Conservation (phyloP, 2,329 filamentous ascomycete species). For the Penicillium paneum region DNA sequence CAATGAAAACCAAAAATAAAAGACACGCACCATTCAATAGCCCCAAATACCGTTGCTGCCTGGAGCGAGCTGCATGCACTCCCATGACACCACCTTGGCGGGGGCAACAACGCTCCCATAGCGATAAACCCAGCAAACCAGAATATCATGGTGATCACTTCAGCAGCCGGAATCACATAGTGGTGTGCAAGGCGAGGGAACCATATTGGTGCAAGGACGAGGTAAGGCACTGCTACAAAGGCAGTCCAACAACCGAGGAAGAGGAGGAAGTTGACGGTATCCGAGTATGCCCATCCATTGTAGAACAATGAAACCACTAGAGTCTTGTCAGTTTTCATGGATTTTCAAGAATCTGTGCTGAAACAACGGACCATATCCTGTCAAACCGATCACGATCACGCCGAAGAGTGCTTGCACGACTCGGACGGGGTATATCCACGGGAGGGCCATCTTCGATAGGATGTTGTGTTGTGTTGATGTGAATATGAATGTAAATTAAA, state of each 20-base stretch:
- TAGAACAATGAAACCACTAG: slow-evolving; percentile 56
- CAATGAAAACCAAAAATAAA: background rate
- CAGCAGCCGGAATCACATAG: slow-evolving; percentile 63
- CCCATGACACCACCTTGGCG: slow-evolving; percentile 53
- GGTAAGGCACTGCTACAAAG: slow-evolving; percentile 64
- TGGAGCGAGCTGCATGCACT: slow-evolving; percentile 59
- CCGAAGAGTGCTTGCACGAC: slow-evolving; percentile 64
- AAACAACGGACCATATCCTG: slow-evolving; percentile 62
- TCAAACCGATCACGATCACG: slow-evolving; percentile 71
- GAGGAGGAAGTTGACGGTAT: slow-evolving; percentile 70
- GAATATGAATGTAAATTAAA: background rate
- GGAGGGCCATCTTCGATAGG: slow-evolving; percentile 16
- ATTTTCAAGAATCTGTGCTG: background rate
- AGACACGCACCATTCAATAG: slow-evolving; percentile 45
- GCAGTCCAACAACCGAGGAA: slow-evolving; percentile 76
- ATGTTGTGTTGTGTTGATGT: background rate
- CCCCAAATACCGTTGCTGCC: slow-evolving; percentile 49
- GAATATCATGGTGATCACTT: slow-evolving; percentile 74
- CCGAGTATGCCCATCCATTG: slow-evolving; percentile 49
- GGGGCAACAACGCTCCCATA: slow-evolving; percentile 63
- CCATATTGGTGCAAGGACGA: slow-evolving; percentile 65
- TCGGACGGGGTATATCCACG: slow-evolving; percentile 55
- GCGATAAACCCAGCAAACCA: slow-evolving; percentile 88
- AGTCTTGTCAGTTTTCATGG: background rate
- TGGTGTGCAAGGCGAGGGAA: slow-evolving; percentile 60